These are phyloP conservation scores for Cladochytrium replicatum DNA, from an alignment of 192 early-diverging fungal genomes.

Conservation along the genomic window DNA sequence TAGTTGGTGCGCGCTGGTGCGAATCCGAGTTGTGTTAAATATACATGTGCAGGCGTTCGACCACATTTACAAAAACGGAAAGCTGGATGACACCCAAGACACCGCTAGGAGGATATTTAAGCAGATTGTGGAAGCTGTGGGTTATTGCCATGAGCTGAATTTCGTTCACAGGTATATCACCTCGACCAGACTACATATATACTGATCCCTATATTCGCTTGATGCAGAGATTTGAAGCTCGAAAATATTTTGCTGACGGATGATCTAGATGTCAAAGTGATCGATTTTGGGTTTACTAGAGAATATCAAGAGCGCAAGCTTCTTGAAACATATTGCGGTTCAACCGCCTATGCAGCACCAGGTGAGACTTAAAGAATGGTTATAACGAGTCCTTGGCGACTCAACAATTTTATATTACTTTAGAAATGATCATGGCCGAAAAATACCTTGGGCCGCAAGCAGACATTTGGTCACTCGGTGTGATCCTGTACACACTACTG, in stretches of 20 bases:
- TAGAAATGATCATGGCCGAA: constrained; percentile 65
- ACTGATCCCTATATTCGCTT: background rate
- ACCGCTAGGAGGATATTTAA: constrained; percentile 23
- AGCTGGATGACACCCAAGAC: constrained; percentile 29
- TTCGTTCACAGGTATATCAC: constrained; percentile 37
- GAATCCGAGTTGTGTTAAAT: background rate
- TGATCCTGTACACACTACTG: constrained; percentile 39
- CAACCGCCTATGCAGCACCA: constrained; percentile 67
- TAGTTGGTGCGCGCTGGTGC: background rate
- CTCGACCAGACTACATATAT: constrained; percentile 4
- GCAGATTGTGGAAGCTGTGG: constrained; percentile 40
- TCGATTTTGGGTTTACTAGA: constrained; percentile 77
- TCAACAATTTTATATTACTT: constrained; percentile 4
- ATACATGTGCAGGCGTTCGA: too few species aligned
- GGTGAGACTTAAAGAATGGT: constrained; percentile 29
- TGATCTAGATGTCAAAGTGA: constrained; percentile 88
- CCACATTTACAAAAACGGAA: constrained; percentile 65
- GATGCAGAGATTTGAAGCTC: constrained; percentile 74
- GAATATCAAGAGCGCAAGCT: constrained; percentile 18
- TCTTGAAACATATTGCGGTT: constrained; percentile 47
- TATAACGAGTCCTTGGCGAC: background rate
- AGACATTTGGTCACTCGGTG: constrained; percentile 47
- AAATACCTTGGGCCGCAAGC: constrained; percentile 63
- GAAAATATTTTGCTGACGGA: constrained; percentile 85
- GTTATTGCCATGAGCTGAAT: constrained; percentile 40